These are phyloP conservation scores for Nephelium lappaceum DNA, from an alignment of 345 rosid species.

Conservation along the genomic window DNA sequence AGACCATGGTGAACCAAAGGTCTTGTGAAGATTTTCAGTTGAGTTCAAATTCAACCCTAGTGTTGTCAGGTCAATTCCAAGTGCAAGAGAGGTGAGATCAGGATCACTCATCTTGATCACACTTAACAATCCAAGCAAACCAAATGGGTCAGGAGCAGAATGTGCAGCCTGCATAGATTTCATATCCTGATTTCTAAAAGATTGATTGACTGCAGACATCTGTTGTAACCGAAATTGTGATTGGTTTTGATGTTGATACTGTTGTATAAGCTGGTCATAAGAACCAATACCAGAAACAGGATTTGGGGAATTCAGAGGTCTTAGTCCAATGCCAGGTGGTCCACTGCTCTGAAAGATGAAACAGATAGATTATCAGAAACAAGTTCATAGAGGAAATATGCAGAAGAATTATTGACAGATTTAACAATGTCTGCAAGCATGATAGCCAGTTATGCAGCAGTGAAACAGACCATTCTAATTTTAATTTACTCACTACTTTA, in stretches of 20 bases:
- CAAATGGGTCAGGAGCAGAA: constrained; percentile 75
- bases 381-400: not conserved
- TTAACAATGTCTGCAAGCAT: not conserved
- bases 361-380: not conserved
- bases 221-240: constrained; percentile 92
- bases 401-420: not conserved
- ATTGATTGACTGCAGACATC: constrained; percentile 80
- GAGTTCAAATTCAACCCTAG: constrained; percentile 95
- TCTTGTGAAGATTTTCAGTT: constrained; percentile 86
- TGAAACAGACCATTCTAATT: not conserved
- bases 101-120: constrained; percentile 81
- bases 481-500: constrained; percentile 1
- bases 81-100: constrained; percentile 77
- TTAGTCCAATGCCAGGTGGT: constrained; percentile 82
- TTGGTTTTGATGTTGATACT: constrained; percentile 84
- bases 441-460: not conserved
- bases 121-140: constrained; percentile 79
- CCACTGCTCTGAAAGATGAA: constrained; percentile 64
- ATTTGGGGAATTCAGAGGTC: constrained; percentile 82
- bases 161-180: constrained; percentile 64
- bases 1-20: constrained; percentile 99
- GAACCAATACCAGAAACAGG: constrained; percentile 65
- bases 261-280: constrained; percentile 85
- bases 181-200: constrained; percentile 86
- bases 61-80: constrained; percentile 92